These are phyloP conservation scores for Blastobotrys ciferrii DNA, from an alignment of 1,139 yeast species.

Conservation along the genomic window DNA sequence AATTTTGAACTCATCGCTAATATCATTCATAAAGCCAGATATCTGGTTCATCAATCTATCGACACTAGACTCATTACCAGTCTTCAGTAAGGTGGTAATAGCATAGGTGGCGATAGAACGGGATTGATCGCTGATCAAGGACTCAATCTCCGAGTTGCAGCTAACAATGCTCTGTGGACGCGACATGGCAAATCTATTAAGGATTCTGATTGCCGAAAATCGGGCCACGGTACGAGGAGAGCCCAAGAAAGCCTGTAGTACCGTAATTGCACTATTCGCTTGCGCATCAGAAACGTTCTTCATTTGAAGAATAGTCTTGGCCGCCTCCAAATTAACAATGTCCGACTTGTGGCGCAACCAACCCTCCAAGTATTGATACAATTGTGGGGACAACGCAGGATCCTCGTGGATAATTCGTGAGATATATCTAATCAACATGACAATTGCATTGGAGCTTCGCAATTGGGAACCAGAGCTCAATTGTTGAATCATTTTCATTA, in stretches of 20 bases:
- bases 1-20: constrained; percentile 91
- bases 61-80: constrained; percentile 89
- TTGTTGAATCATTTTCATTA: constrained; percentile 84
- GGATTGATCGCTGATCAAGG: constrained; percentile 80
- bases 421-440: constrained; percentile 81
- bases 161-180: constrained; percentile 76
- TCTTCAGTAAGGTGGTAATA: constrained; percentile 89
- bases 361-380: constrained; percentile 62
- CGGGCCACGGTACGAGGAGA: constrained; percentile 89
- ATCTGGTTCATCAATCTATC: constrained; percentile 86
- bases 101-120: constrained; percentile 98
- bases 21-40: constrained; percentile 87
- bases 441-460: constrained; percentile 58
- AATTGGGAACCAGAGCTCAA: constrained; percentile 51
- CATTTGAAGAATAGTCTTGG: constrained; percentile 70
- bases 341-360: constrained; percentile 83
- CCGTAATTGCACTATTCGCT: constrained; percentile 59
- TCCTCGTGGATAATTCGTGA: constrained; percentile 68
- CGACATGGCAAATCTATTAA: constrained; percentile 78
- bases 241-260: constrained; percentile 73
- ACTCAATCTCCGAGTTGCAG: constrained; percentile 79
- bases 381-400: constrained; percentile 43
- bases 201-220: constrained; percentile 88
- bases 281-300: constrained; percentile 63
- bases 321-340: constrained; percentile 92